These are phyloP conservation scores for Chaetomiaceae sp. DNA, from an alignment of 2,329 filamentous ascomycete genomes.

Conservation along the genomic window DNA sequence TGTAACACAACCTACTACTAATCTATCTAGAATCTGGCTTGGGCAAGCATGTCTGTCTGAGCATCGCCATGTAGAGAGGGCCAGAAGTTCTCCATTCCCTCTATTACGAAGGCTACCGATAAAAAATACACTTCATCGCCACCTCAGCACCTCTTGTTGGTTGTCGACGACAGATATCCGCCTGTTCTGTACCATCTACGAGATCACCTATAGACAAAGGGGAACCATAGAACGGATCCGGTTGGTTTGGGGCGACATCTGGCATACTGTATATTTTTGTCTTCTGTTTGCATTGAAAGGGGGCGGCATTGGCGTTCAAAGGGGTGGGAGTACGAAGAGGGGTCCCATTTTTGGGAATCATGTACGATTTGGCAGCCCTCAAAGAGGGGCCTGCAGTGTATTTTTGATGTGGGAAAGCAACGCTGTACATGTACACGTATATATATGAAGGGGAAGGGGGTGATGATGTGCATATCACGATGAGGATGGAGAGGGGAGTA, in stretches of 20 bases:
- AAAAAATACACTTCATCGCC: neutral
- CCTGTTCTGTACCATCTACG: constrained; percentile 4
- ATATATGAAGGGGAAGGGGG: neutral
- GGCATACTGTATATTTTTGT: constrained; percentile 1
- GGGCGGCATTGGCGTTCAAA: constrained; percentile 8
- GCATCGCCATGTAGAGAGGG: neutral
- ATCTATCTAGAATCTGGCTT: neutral
- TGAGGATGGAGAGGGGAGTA: neutral
- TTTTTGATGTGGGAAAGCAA: neutral
- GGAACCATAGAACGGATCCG: constrained; percentile 8
- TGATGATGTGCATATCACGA: neutral
- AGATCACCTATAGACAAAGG: constrained; percentile 8
- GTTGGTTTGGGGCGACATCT: neutral
- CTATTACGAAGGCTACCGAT: neutral
- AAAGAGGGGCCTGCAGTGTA: neutral
- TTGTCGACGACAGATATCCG: constrained; percentile 8
- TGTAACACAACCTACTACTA: constrained; percentile 7
- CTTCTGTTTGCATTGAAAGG: constrained; percentile 3
- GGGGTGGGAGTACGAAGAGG: neutral
- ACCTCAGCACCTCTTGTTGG: neutral
- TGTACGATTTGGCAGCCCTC: neutral
- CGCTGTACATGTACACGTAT: neutral
- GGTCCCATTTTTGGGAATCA: neutral
- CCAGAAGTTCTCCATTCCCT: neutral
- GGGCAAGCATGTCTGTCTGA: neutral